Evolutionary conservation across 495 filamentous ascomycete genomes (phyloP).

Genomic region (Penicillium ucsense): DNA sequence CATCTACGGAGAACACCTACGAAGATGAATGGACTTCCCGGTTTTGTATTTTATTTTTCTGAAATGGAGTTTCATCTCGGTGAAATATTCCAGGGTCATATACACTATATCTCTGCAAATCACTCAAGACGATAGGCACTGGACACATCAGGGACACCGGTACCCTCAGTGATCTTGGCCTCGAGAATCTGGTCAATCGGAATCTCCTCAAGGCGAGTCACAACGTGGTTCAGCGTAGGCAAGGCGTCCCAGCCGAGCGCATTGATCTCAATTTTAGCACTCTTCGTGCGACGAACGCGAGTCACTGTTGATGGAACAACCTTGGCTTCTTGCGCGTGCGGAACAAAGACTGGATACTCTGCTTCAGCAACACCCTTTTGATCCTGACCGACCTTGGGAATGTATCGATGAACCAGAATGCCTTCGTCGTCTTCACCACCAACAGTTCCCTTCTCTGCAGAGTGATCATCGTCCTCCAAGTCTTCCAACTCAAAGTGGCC

Average conservation of each 20-base stretch:
- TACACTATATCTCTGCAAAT: not conserved
- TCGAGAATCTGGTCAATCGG: conserved; percentile 43
- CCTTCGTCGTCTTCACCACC: conserved; percentile 26
- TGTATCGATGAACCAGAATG: conserved; percentile 35
- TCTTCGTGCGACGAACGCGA: conserved; percentile 23
- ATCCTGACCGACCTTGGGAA: conserved; percentile 34
- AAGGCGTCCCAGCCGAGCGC: conserved; percentile 36
- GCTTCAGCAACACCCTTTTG: conserved; percentile 34
- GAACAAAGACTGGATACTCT: conserved; percentile 36
- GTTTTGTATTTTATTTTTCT: too few relatives aligned
- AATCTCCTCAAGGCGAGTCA: conserved; percentile 39
- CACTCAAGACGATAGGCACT: conserved; percentile 33
- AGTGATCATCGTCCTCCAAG: conserved; percentile 23
- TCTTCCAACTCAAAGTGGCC: conserved; percentile 31
- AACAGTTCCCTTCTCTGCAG: conserved; percentile 17
- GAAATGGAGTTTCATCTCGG: too few relatives aligned
- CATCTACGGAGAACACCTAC: too few relatives aligned
- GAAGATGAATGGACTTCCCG: too few relatives aligned
- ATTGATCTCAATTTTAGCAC: conserved; percentile 35
- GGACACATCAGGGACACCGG: conserved; percentile 39
- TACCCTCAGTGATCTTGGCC: conserved; percentile 41
- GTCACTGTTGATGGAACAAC: conserved; percentile 23
- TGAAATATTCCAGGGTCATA: too few relatives aligned
- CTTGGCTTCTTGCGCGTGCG: conserved; percentile 26
- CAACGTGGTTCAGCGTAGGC: conserved; percentile 47